Percentiles rank a stretch among this genome's conserved stretches.
These are phyloP conservation scores for Periconia macrospinosa DNA, from an alignment of 2,329 filamentous ascomycete species.

Conservation along the genomic window DNA sequence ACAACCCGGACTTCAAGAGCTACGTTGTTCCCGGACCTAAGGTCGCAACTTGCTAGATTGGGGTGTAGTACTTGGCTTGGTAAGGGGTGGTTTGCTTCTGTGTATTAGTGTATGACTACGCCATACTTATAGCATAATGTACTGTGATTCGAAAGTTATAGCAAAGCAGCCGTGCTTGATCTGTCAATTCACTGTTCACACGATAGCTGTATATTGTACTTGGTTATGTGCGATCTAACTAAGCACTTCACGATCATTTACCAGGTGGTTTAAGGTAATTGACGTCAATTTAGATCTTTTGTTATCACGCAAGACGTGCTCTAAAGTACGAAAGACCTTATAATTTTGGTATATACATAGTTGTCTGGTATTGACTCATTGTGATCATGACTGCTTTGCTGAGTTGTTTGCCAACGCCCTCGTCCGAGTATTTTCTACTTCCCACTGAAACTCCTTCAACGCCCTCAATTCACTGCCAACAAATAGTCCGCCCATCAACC, in stretches of 20 bases:
- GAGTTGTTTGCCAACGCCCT: constrained; percentile 22
- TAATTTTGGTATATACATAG: too few species aligned
- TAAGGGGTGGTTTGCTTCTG: background rate
- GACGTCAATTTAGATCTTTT: too few species aligned
- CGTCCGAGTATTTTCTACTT: constrained; percentile 57
- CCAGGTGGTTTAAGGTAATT: too few species aligned
- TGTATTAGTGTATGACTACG: background rate
- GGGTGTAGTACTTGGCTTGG: background rate
- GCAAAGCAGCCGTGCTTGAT: too few species aligned
- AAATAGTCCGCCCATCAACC: constrained; percentile 84
- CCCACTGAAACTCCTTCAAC: constrained; percentile 91
- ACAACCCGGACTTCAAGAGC: constrained; percentile 38
- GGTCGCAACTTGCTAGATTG: constrained; percentile 38
- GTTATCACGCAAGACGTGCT: too few species aligned
- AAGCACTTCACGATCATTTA: too few species aligned
- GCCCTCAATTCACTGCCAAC: constrained; percentile 80
- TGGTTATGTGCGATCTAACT: too few species aligned
- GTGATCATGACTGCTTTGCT: constrained; percentile 1
- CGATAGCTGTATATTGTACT: too few species aligned
- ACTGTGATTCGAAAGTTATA: background rate
- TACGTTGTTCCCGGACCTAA: constrained; percentile 41
- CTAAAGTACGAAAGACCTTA: too few species aligned
- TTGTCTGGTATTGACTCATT: too few species aligned
- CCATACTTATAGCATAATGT: background rate
- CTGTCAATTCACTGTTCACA: too few species aligned